Percentiles rank a stretch among this genome's conserved stretches.
Conservation (phyloP, 495 filamentous ascomycete species). For the Parathielavia hyrcaniae region DNA sequence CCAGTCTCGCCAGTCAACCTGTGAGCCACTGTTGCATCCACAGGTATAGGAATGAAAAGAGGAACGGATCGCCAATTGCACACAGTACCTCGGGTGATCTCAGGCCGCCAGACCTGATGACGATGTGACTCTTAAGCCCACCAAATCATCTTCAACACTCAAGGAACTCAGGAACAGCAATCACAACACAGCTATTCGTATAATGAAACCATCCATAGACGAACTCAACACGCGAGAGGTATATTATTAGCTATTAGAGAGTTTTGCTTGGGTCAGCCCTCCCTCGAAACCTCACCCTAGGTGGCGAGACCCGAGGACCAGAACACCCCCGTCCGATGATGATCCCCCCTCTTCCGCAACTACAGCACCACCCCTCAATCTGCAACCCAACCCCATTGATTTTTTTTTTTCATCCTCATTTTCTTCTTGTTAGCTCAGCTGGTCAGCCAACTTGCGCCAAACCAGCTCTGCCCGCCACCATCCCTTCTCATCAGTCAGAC, state of each 20-base stretch:
- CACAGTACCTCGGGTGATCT: too few relatives aligned
- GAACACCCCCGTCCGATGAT: slow-evolving; percentile 11
- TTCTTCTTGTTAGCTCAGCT: neutral
- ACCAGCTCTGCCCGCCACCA: slow-evolving; percentile 7
- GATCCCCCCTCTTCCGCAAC: neutral
- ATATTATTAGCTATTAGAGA: slow-evolving; percentile 35
- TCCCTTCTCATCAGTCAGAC: slow-evolving; percentile 14
- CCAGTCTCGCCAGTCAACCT: too few relatives aligned
- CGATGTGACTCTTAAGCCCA: too few relatives aligned
- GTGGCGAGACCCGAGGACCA: slow-evolving; percentile 8
- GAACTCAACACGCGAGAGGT: slow-evolving; percentile 34
- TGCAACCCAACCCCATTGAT: neutral
- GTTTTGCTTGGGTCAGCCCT: slow-evolving; percentile 14
- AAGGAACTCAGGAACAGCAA: too few relatives aligned
- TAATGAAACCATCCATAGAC: neutral
- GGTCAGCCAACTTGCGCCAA: too few relatives aligned
- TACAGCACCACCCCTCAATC: neutral
- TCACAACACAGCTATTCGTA: too few relatives aligned
- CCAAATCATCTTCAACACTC: too few relatives aligned
- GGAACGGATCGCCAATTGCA: too few relatives aligned
- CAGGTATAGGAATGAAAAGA: too few relatives aligned
- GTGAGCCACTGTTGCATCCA: too few relatives aligned
- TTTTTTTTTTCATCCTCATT: neutral
- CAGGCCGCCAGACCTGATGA: too few relatives aligned
- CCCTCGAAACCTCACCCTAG: slow-evolving; percentile 16